Percentiles rank a stretch among this genome's conserved stretches.
phyloP scores from a whole-genome alignment of 176 grass and related monocot species.

The Musa acuminata region DNA sequence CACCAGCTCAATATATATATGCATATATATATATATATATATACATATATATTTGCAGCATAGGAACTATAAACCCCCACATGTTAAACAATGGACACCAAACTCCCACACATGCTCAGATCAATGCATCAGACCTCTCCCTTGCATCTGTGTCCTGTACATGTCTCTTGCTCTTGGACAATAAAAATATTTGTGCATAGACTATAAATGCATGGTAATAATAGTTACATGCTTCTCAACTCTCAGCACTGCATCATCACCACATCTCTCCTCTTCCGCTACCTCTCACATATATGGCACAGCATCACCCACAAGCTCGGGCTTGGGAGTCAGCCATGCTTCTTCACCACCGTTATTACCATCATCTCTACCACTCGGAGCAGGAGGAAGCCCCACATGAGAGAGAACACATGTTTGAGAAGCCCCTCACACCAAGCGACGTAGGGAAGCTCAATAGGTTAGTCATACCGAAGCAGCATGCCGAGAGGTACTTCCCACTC shows the following conservation, averaged over 20 bases:
- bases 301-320: neutral
- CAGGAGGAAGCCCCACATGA: neutral
- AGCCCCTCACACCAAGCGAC: constrained; percentile 53
- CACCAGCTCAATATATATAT: neutral
- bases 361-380: neutral
- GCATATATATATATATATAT: neutral
- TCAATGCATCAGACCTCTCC: neutral
- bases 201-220: constrained; percentile 11
- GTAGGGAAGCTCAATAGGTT: constrained; percentile 72
- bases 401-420: constrained; percentile 60
- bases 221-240: constrained; percentile 10
- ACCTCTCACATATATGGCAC: neutral
- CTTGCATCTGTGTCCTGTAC: neutral
- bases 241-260: neutral
- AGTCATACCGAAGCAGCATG: constrained; percentile 73
- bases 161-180: neutral
- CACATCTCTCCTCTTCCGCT: neutral
- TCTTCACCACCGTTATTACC: neutral
- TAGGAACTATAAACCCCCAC: neutral
- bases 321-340: neutral
- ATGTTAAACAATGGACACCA: neutral
- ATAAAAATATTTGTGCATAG: neutral
- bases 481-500: constrained; percentile 61
- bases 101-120: neutral
- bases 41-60: neutral